Percentiles rank a stretch among this genome's conserved stretches.
Evolutionary conservation across 345 rosid species (phyloP).

Genomic region (Eutrema japonicum): DNA sequence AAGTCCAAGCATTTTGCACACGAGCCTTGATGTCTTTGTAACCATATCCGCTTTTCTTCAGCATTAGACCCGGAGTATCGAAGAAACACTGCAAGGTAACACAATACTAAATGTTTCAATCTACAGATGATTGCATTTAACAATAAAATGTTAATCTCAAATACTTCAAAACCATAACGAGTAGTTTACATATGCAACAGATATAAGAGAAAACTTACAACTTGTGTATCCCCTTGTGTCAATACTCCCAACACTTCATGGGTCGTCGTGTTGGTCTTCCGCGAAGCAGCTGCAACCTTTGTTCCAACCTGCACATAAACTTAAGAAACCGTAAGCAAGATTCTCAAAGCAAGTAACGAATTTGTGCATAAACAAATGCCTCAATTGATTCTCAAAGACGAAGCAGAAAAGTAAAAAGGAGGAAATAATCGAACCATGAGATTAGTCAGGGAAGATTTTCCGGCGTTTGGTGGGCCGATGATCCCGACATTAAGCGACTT

Average conservation of each 20-base stretch:
- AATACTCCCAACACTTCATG: conserved; percentile 93
- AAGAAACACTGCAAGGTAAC: conserved; percentile 74
- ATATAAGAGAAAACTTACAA: conserved; percentile 53
- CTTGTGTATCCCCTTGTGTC: conserved; percentile 82
- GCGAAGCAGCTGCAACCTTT: conserved; percentile 93
- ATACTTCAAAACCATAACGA: not conserved
- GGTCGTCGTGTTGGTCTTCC: conserved; percentile 93
- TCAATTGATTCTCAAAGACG: conserved; percentile 10
- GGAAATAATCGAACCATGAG: conserved; percentile 57
- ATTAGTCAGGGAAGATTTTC: conserved; percentile 89
- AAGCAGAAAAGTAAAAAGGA: not conserved
- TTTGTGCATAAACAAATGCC: not conserved
- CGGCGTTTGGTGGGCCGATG: conserved; percentile 95
- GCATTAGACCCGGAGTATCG: conserved; percentile 88
- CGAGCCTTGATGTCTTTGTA: conserved; percentile 81
- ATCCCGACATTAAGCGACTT: conserved; percentile 89
- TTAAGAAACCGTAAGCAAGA: conserved; percentile 9
- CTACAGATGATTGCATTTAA: not conserved
- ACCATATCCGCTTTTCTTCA: conserved; percentile 66
- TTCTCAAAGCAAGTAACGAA: not conserved
- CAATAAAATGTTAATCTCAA: not conserved
- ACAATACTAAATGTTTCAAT: not conserved
- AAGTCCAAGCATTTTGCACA: conserved; percentile 83
- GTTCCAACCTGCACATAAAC: conserved; percentile 66
- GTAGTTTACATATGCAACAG: not conserved